Evolutionary conservation across 2,329 filamentous ascomycete species (phyloP), one percentile per base, ranked within the genome.

Genomic region (Hypoxylon sp.): DNA sequence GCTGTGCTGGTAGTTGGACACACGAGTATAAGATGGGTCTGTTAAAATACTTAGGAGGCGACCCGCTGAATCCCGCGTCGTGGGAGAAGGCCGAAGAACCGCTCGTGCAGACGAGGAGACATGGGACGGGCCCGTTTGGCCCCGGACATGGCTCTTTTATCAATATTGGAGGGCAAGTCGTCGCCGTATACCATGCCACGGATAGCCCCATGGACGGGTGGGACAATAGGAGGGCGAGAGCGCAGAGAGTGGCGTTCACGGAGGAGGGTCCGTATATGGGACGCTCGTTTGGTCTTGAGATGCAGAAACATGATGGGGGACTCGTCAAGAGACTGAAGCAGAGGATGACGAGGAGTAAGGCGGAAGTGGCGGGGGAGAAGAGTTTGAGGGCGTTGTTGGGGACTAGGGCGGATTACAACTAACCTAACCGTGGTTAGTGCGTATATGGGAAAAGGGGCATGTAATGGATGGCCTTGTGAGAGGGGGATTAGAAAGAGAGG

Each of bases 1-100:
- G 70, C 23, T 76, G 74, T 37, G 75, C 74, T 1, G 76, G 74
- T 19, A 75, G 72, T 52, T 77, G 76, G 76, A 77, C 75, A 8
- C 70, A 71, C 58, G 72, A 76, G 52, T 77, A 77, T 69, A 77
- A 77, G 71, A 75, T 77, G 70, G 75, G 74, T 0, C 59, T 71
- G 7, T 66, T 77, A 21, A 68, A 66, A 37, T 76, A 74, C 55
- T 51, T 67, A 46, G 74, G 74, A 3, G 74, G 73, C n/a, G 71
- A 75, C 34, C 76, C 76, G 2, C 63, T 76, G 3, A 63, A 74
- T 37, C 61, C 74, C 6, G 45, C n/a, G 0, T 70, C 71, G 9
- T 77, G 76, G 76, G 65, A 61, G 27, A 77, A 77, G 51, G 60
- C 67, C n/a, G 57, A 61, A 2, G 70, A 68, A 27, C 75, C 76